phyloP scores from a whole-genome alignment of 345 rosid genomes.

The Sisymbrium altissimum region DNA sequence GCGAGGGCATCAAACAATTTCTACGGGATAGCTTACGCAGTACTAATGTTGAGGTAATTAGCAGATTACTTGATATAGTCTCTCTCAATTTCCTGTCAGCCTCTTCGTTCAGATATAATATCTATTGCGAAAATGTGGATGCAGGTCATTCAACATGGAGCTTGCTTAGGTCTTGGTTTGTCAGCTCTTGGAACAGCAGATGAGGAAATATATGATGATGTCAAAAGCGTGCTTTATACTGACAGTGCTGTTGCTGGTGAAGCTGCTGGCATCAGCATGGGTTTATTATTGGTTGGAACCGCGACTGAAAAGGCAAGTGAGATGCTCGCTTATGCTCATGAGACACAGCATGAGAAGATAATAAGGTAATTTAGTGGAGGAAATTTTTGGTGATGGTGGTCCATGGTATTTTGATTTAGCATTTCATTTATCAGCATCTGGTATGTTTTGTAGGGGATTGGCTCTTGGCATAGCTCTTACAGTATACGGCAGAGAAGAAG shows the following conservation, averaged over 20 bases:
- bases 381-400: not conserved
- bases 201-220: slow-evolving; percentile 89
- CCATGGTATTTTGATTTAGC: not conserved
- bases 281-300: slow-evolving; percentile 97
- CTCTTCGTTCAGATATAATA: slow-evolving; percentile 13
- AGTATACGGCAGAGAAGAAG: slow-evolving; percentile 98
- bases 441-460: slow-evolving; percentile 58
- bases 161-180: slow-evolving; percentile 98
- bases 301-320: slow-evolving; percentile 95
- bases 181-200: slow-evolving; percentile 99
- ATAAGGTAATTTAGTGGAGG: slow-evolving; percentile 56
- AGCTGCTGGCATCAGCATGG: slow-evolving; percentile 99
- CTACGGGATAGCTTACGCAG: slow-evolving; percentile 89
- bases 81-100: not conserved
- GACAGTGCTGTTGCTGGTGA: slow-evolving; percentile 99
- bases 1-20: slow-evolving; percentile 97
- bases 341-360: slow-evolving; percentile 97
- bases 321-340: slow-evolving; percentile 99
- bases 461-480: slow-evolving; percentile 97
- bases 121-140: slow-evolving; percentile 9
- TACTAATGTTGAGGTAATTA: slow-evolving; percentile 81
- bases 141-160: slow-evolving; percentile 99
- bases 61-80: not conserved
- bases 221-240: slow-evolving; percentile 75
- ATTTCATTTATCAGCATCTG: slow-evolving; percentile 4